Evolutionary conservation across 768 basidiomycete species (phyloP).

Genomic region (Pisolithus tinctorius): DNA sequence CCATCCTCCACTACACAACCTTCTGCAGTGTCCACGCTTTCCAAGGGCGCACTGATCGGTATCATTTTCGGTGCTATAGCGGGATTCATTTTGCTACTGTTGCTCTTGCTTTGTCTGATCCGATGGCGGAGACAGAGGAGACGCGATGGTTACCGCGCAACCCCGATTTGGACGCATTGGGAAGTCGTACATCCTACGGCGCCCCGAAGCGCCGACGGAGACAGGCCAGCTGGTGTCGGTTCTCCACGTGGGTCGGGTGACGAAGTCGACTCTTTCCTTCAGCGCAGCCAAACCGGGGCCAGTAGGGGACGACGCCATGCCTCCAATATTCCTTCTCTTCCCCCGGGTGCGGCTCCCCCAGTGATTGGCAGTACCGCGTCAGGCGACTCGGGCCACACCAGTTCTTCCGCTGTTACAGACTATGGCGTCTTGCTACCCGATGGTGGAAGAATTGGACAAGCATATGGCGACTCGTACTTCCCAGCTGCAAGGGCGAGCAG

Average conservation of each 20-base stretch:
- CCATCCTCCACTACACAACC: slow-evolving; percentile 3
- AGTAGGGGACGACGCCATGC: slow-evolving; percentile 10
- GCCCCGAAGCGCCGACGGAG: slow-evolving; percentile 17
- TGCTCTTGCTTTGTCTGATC: slow-evolving; percentile 32
- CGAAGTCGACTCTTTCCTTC: slow-evolving; percentile 61
- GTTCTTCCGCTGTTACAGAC: slow-evolving; percentile 34
- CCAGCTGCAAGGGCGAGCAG: slow-evolving; percentile 23
- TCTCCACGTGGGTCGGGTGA: slow-evolving; percentile 66
- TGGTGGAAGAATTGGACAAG: slow-evolving; percentile 27
- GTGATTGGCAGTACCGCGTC: slow-evolving; percentile 36
- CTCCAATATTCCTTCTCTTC: slow-evolving; percentile 21
- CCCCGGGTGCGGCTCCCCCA: slow-evolving; percentile 28
- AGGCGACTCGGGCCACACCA: slow-evolving; percentile 32
- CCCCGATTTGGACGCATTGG: slow-evolving; percentile 38
- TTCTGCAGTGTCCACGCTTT: slow-evolving; percentile 25
- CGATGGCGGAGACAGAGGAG: slow-evolving; percentile 22
- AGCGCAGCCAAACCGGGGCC: slow-evolving; percentile 23
- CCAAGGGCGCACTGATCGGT: slow-evolving; percentile 26
- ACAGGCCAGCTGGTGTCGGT: slow-evolving; percentile 50
- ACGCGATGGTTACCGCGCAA: slow-evolving; percentile 13
- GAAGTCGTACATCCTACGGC: slow-evolving; percentile 31
- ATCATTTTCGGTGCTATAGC: slow-evolving; percentile 45
- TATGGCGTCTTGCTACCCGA: slow-evolving; percentile 27
- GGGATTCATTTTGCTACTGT: slow-evolving; percentile 51
- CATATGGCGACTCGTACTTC: slow-evolving; percentile 12